Evolutionary conservation across 129 eudicot species (phyloP).

Genomic region (Lactuca saligna): DNA sequence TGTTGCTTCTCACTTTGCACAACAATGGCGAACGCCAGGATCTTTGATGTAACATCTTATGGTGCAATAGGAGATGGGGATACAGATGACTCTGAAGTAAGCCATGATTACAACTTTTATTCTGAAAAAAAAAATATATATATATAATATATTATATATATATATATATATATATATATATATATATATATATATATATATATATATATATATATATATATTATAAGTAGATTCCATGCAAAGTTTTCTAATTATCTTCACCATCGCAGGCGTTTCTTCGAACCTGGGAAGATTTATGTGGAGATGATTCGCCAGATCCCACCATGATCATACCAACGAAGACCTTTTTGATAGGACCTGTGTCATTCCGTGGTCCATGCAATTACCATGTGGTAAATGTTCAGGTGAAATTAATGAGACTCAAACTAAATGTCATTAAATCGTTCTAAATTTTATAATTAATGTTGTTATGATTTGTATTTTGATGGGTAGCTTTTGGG

Average conservation of each 20-base stretch:
- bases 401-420: constrained; percentile 17
- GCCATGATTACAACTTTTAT: not conserved
- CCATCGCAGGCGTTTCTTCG: constrained; percentile 26
- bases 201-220: not conserved
- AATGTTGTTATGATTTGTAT: not conserved
- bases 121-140: not conserved
- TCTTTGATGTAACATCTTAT: constrained; percentile 28
- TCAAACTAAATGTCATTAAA: not conserved
- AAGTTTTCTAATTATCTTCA: constrained; percentile 10
- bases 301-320: constrained; percentile 5
- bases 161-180: not conserved
- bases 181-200: not conserved
- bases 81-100: constrained; percentile 42
- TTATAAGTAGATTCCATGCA: not conserved
- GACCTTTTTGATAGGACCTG: constrained; percentile 22
- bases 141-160: not conserved
- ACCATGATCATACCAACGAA: constrained; percentile 26
- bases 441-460: not conserved
- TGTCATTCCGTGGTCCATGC: constrained; percentile 38
- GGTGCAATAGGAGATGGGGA: constrained; percentile 49
- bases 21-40: constrained; percentile 8
- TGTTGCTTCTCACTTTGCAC: constrained; percentile 21
- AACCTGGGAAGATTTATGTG: constrained; percentile 41
- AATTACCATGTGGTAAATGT: constrained; percentile 3
- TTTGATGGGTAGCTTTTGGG: constrained; percentile 33